These are phyloP conservation scores for Nemania abortiva DNA, from an alignment of 2,329 filamentous ascomycete genomes.

Conservation along the genomic window DNA sequence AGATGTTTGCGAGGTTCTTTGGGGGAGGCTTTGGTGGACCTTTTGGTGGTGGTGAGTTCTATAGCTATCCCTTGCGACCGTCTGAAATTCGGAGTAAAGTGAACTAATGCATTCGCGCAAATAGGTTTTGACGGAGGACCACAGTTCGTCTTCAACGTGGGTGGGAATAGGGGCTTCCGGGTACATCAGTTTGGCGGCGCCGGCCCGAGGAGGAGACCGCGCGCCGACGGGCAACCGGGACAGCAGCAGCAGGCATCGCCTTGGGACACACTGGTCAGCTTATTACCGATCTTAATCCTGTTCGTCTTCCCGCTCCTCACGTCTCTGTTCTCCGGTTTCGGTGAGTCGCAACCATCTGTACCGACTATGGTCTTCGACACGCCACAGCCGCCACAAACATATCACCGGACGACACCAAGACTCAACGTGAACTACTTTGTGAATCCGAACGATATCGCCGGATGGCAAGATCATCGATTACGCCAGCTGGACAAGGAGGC, in stretches of 20 bases:
- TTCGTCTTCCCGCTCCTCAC: constrained; percentile 88
- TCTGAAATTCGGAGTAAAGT: background rate
- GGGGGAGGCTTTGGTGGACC: constrained; percentile 77
- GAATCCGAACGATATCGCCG: constrained; percentile 80
- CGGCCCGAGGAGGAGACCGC: constrained; percentile 80
- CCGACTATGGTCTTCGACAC: constrained; percentile 83
- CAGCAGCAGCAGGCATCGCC: constrained; percentile 59
- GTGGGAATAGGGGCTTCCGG: constrained; percentile 88
- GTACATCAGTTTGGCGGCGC: constrained; percentile 95
- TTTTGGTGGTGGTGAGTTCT: constrained; percentile 73
- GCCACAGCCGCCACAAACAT: constrained; percentile 77
- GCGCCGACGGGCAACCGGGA: constrained; percentile 66
- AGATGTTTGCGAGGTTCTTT: constrained; percentile 98
- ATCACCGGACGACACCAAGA: constrained; percentile 76
- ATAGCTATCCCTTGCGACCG: background rate
- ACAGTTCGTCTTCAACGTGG: constrained; percentile 95
- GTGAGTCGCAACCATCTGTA: constrained; percentile 63
- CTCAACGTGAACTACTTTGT: constrained; percentile 87
- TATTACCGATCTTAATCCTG: constrained; percentile 89
- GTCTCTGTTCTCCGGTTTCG: constrained; percentile 75
- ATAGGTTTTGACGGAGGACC: constrained; percentile 78
- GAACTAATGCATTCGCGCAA: constrained; percentile 18
- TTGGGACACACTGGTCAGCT: constrained; percentile 73
- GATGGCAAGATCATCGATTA: constrained; percentile 77
- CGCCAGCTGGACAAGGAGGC: constrained; percentile 80